Conservation (phyloP, 1,284 basidiomycete genomes). For the Chalciporus sp. region DNA sequence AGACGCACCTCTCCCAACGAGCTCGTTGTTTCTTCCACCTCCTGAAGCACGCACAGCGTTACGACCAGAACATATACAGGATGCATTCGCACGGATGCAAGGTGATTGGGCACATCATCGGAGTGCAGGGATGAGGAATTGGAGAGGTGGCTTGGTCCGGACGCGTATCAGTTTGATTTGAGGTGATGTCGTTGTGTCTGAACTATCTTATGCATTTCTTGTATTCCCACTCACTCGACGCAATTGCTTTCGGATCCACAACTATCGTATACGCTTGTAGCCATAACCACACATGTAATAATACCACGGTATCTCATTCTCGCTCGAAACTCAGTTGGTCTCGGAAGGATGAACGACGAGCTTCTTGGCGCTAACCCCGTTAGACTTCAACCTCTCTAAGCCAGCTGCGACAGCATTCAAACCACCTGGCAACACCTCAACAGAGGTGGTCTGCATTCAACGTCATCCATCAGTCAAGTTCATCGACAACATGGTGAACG, state of each 20-base stretch:
- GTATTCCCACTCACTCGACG: not conserved
- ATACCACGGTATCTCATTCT: not conserved
- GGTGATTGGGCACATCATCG: slow-evolving; percentile 78
- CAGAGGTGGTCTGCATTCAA: slow-evolving; percentile 9
- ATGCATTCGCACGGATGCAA: slow-evolving; percentile 88
- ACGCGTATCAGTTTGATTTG: slow-evolving; percentile 82
- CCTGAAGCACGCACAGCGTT: slow-evolving; percentile 79
- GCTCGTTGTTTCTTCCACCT: slow-evolving; percentile 77
- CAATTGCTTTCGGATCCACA: not conserved
- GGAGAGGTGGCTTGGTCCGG: slow-evolving; percentile 80
- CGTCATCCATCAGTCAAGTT: not conserved
- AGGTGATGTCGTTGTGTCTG: not conserved
- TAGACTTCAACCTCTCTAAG: slow-evolving; percentile 10
- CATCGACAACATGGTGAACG: no score
- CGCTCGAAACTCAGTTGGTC: not conserved
- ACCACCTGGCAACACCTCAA: slow-evolving; percentile 24
- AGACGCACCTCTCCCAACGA: slow-evolving; percentile 61
- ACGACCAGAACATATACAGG: slow-evolving; percentile 83
- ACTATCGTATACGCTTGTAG: slow-evolving; percentile 4
- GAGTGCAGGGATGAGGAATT: slow-evolving; percentile 85
- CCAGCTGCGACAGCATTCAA: slow-evolving; percentile 14
- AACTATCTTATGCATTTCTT: not conserved
- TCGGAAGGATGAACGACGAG: slow-evolving; percentile 21
- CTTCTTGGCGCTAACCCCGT: slow-evolving; percentile 20
- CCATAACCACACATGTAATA: not conserved